Base-by-base conservation (phyloP, 495 filamentous ascomycete species). In the Hypoxylon cercidicola region DNA sequence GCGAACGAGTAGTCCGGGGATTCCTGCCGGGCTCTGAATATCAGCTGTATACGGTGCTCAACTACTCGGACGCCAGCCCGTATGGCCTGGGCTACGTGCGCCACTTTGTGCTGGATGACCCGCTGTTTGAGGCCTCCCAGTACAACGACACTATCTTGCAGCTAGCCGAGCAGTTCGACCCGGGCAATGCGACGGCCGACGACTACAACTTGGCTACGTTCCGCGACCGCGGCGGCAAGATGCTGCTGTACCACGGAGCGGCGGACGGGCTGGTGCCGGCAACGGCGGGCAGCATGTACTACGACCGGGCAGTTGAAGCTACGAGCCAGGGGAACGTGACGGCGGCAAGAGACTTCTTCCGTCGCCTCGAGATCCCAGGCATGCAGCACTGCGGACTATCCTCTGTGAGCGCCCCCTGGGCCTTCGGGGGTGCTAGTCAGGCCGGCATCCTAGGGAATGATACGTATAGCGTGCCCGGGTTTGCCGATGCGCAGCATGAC, bases 1-100 rank as follows among this genome's bases (percentile, higher is more conserved):
- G 84, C 11, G 80, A 81, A 16, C 72, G 86, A 6, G 54, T 88
- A 8, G 89, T 86, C 70, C 86, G 87, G n/a, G 75, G 76, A 9
- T 70, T 79, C 28, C 67, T 72, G 13, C 69, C 77, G 3, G 75
- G 81, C 6, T 75, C 77, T 39, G 82, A 84, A 68, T 32, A 56
- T 4, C 75, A 80, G 51, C 76, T 77, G 73, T 61, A 70, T 49
- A 61, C 73, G 30, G 54, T 80, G 13, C 61, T 81, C 12, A 72
- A 71, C 57, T 73, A 69, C 20, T 60, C 64, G 11, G 68, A 55
- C 0, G 73, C 82, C 1, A 76, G 73, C 64, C 62, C 76, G 13
- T 74, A 78, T 30, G 81, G 81, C 8, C 56, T 77, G 0, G 67
- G 71, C 15, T 84, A 78, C 62, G 65, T 79, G 0, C 66, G 67